Base-by-base conservation (phyloP, 148 eudicot genomes). In the Nyssa sinensis region DNA sequence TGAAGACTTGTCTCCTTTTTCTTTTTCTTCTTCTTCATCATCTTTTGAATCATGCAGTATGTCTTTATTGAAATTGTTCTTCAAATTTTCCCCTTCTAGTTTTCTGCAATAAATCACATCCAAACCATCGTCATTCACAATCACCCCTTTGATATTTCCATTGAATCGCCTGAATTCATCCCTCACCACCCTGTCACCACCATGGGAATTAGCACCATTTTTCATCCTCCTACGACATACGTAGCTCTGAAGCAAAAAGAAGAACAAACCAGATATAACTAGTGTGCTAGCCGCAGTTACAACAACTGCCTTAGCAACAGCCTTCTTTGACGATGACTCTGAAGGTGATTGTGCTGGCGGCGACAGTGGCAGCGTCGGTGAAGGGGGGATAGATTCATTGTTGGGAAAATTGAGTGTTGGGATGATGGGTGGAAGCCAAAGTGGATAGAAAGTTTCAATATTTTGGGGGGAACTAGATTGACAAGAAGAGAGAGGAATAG, bases 91-190 rank as follows among this genome's bases (percentile, higher is more conserved):
- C n/a, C 88, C 91, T 62, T 92, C 86, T 23, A 92, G 85, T 35
- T 86, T 89, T 79, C 82, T 85, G 97, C 96, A 95, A 59, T 92
- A 95, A 31, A 92, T 37, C 39, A 95, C 91, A 82, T 95, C 99
- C 80, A 92, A 67, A 10, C 99, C 99, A 70, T 89, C 88, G 74
- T 94, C 98, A 67, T 94, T 97, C 44, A 92, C 88, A 37, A 94
- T 89, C 71, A 88, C 66, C n/a, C 94, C 96, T 66, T 84, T 92
- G 0, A 92, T 28, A 44, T 81, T 88, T 16, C 90, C 93, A 23
- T 80, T 75, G 64, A 86, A 74, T 65, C 89, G 62, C 9, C 75
- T 37, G 66, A 90, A 88, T 24, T 86, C 88, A 35, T 37, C 78
- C 3, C 60, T 34, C 70, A 29, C 72, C 32, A 19, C 21, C 0